Conservation (phyloP, 169 alveolate species). For the Plasmodium fragile region DNA sequence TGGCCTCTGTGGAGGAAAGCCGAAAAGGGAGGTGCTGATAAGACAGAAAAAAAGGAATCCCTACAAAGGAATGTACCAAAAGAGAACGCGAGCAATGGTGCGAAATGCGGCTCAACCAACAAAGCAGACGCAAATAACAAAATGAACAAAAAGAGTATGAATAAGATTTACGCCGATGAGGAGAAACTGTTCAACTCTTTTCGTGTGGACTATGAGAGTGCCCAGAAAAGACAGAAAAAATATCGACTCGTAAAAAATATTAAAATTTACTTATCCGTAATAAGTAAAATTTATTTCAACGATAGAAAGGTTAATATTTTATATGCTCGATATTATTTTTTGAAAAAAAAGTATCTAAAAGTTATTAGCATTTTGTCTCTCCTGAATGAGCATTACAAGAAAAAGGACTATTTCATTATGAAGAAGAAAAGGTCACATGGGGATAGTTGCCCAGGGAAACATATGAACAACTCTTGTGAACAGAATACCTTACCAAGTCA, state of each 20-base stretch:
- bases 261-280: slow-evolving; percentile 60
- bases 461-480: neutral
- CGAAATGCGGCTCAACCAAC: neutral
- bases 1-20: slow-evolving; percentile 7
- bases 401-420: slow-evolving; percentile 23
- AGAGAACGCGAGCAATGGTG: neutral
- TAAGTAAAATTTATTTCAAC: slow-evolving; percentile 56
- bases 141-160: neutral
- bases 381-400: slow-evolving; percentile 50
- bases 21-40: neutral
- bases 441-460: neutral
- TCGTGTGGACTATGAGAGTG: neutral
- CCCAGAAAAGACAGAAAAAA: slow-evolving; percentile 41
- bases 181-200: slow-evolving; percentile 41
- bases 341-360: slow-evolving; percentile 55
- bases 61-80: neutral
- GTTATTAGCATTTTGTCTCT: slow-evolving; percentile 53
- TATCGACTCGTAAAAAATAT: slow-evolving; percentile 48
- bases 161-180: slow-evolving; percentile 27
- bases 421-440: neutral
- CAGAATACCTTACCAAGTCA: neutral
- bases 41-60: slow-evolving; percentile 1
- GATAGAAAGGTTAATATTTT: slow-evolving; percentile 63
- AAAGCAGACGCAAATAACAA: slow-evolving; percentile 6
- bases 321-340: slow-evolving; percentile 67